Percentiles rank a stretch among this genome's conserved stretches.
phyloP scores from a whole-genome alignment of 768 basidiomycete genomes.

The Serpula lacrymans region DNA sequence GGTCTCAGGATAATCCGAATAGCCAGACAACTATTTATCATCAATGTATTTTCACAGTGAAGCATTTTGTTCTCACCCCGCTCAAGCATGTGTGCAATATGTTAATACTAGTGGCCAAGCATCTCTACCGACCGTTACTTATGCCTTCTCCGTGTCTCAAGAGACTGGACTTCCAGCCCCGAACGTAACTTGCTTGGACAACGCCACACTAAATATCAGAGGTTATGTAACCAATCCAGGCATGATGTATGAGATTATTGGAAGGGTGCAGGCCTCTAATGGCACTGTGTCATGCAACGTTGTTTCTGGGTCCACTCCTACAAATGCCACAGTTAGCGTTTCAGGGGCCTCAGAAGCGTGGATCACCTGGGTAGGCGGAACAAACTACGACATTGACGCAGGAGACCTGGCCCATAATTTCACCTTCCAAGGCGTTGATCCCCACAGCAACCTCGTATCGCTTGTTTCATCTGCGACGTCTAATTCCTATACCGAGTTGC shows the following conservation, averaged over 20 bases:
- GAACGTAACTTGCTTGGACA: slow-evolving; percentile 57
- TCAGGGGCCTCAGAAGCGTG: slow-evolving; percentile 48
- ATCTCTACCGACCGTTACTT: slow-evolving; percentile 40
- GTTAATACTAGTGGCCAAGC: slow-evolving; percentile 30
- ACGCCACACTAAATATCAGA: slow-evolving; percentile 51
- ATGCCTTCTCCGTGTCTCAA: slow-evolving; percentile 43
- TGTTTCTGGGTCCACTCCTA: slow-evolving; percentile 20
- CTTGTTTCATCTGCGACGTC: slow-evolving; percentile 32
- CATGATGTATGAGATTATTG: slow-evolving; percentile 72
- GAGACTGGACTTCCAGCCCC: slow-evolving; percentile 51
- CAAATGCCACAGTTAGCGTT: slow-evolving; percentile 50
- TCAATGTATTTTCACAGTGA: slow-evolving; percentile 26
- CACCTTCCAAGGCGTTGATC: slow-evolving; percentile 62
- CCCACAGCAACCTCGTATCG: slow-evolving; percentile 43
- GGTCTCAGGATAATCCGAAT: slow-evolving; percentile 9
- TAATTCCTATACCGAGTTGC: slow-evolving; percentile 34
- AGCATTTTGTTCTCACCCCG: slow-evolving; percentile 68
- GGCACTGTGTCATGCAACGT: slow-evolving; percentile 32
- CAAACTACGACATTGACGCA: slow-evolving; percentile 62
- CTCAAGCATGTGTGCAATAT: slow-evolving; percentile 60
- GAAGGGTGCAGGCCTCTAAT: slow-evolving; percentile 37
- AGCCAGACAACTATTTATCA: neutral
- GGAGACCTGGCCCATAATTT: slow-evolving; percentile 54
- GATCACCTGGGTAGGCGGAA: slow-evolving; percentile 74
- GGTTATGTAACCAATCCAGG: slow-evolving; percentile 49